phyloP scores from a whole-genome alignment of 768 basidiomycete species.

The Lentinula aciculospora region DNA sequence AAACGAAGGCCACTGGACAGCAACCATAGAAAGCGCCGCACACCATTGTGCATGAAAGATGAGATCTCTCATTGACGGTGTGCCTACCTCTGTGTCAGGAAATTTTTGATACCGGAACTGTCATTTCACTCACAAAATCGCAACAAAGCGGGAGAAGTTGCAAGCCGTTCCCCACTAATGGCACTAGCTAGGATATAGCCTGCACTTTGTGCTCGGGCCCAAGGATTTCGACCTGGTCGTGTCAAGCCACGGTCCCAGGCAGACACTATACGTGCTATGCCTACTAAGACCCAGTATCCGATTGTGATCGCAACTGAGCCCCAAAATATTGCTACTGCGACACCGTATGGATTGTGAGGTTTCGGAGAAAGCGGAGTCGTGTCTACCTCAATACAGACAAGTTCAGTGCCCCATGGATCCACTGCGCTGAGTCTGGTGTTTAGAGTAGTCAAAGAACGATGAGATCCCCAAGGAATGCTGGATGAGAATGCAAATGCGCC shows the following conservation, averaged over 20 bases:
- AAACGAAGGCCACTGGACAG: conserved; percentile 92
- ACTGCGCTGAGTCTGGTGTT: conserved; percentile 83
- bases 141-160: conserved; percentile 79
- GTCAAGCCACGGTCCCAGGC: conserved; percentile 77
- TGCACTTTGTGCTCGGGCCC: conserved; percentile 73
- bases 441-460: conserved; percentile 77
- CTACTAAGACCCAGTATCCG: conserved; percentile 78
- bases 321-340: conserved; percentile 68
- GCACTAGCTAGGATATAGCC: conserved; percentile 91
- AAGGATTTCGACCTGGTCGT: conserved; percentile 53
- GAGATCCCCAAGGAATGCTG: conserved; percentile 56
- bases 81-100: conserved; percentile 43
- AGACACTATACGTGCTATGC: conserved; percentile 73
- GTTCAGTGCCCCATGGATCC: conserved; percentile 76
- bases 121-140: conserved; percentile 68
- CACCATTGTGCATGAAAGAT: conserved; percentile 94
- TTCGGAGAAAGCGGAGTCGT: conserved; percentile 72
- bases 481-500: conserved; percentile 83
- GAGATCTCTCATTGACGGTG: conserved; percentile 88
- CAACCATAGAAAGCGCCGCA: conserved; percentile 83
- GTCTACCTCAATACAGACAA: conserved; percentile 74
- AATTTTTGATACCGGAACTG: background rate
- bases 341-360: conserved; percentile 58
- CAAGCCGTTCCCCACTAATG: conserved; percentile 85
- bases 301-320: conserved; percentile 65